phyloP scores from a whole-genome alignment of 768 basidiomycete genomes.

The Lactarius akahatsu region DNA sequence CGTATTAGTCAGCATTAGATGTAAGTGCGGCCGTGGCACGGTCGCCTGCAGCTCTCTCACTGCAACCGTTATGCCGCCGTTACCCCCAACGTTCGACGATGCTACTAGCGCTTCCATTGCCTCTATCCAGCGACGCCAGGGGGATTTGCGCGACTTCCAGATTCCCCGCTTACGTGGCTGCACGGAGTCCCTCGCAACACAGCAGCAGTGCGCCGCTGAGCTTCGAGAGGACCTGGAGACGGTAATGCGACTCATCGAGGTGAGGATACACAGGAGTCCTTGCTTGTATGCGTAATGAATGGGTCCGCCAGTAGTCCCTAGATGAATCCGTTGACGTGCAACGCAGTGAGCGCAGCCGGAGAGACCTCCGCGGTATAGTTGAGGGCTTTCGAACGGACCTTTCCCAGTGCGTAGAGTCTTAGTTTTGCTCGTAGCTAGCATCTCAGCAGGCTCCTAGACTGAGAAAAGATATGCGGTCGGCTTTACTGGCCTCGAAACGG shows the following conservation, averaged over 20 bases:
- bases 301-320: slow-evolving; percentile 49
- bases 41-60: neutral
- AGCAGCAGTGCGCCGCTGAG: slow-evolving; percentile 73
- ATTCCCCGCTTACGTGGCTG: slow-evolving; percentile 72
- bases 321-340: slow-evolving; percentile 75
- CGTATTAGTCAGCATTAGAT: too few relatives aligned
- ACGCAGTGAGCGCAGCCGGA: slow-evolving; percentile 51
- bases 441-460: slow-evolving; percentile 42
- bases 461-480: slow-evolving; percentile 61
- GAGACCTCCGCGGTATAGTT: slow-evolving; percentile 50
- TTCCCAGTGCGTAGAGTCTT: slow-evolving; percentile 47
- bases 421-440: neutral
- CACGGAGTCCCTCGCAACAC: slow-evolving; percentile 62
- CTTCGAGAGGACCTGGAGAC: slow-evolving; percentile 71
- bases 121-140: slow-evolving; percentile 53
- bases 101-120: slow-evolving; percentile 52
- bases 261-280: slow-evolving; percentile 31
- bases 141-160: slow-evolving; percentile 67
- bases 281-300: slow-evolving; percentile 44
- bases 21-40: too few relatives aligned
- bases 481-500: slow-evolving; percentile 71
- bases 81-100: slow-evolving; percentile 53
- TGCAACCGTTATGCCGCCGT: slow-evolving; percentile 54
- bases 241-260: slow-evolving; percentile 67
- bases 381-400: slow-evolving; percentile 49